Base-by-base conservation (phyloP, 2,329 filamentous ascomycete species). In the Trichoderma koningiopsis region DNA sequence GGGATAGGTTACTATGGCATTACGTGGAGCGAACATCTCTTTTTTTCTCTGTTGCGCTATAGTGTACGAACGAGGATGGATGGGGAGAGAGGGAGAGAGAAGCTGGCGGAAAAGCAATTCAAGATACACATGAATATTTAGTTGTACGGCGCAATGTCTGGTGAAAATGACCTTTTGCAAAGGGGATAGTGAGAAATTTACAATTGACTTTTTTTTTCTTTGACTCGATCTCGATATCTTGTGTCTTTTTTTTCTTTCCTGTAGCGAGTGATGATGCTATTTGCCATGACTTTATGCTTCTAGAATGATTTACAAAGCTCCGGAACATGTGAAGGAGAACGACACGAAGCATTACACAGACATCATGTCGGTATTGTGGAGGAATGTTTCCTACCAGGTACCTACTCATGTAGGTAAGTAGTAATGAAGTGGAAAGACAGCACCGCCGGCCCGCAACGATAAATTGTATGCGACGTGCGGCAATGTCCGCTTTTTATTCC, bases 1-100 rank as follows among this genome's bases (percentile, higher is more conserved):
- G 49, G 65, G 65, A 55, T 53, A 60, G 64, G 55, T 52, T 57
- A 60, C 19, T 49, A 31, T 58, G 57, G 57, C 57, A 68, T 68
- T 47, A 61, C 53, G 57, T 59, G 65, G 49, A 61, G 56, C 57
- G 65, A 49, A 49, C 33, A 19, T 43, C 27, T 58, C 31, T 35
- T 52, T 53, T 60, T 68, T 19, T 55, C 22, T 24, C 13, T 68
- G 43, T 43, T 60, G 55, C 27, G 43, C 47, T 61, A 33, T 24
- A 52, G 40, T 29, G 33, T 24, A 58, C 27, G 56, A 53, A 27
- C n/a, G 33, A 43, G 19, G 53, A n/a, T 35, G 33, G 33, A 35
- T 35, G 33, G 19, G 16, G 19, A n/a, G 16, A 27, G 22, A 13
- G 22, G 29, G 22, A 35, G 14, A 29, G 52, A 53, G 60, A 37